Evolutionary conservation across 148 eudicot genomes (phyloP).

Genomic region (Vaccinium vitisidaea): DNA sequence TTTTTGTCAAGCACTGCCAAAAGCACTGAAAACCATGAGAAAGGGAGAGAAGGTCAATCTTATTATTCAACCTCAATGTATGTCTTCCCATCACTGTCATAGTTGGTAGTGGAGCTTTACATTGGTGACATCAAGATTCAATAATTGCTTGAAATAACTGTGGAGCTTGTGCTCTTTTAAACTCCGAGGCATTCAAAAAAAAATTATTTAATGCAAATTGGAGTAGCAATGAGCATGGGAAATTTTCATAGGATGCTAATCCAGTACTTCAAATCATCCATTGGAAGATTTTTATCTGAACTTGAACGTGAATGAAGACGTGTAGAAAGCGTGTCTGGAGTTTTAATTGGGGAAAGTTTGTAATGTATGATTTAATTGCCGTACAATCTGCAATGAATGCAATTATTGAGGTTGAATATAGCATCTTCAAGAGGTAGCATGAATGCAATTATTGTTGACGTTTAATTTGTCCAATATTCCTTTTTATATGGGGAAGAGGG

Average conservation of each 20-base stretch:
- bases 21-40: conserved; percentile 62
- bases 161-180: conserved; percentile 1
- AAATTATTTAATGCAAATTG: neutral
- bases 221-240: neutral
- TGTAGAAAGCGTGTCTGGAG: neutral
- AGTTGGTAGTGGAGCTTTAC: neutral
- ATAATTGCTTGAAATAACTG: conserved; percentile 2
- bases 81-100: conserved; percentile 16
- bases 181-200: neutral
- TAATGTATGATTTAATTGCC: neutral
- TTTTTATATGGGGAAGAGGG: neutral
- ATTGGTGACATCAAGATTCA: neutral
- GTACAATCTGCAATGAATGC: neutral
- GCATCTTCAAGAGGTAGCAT: neutral
- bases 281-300: neutral
- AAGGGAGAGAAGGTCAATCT: conserved; percentile 60
- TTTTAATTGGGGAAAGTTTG: neutral
- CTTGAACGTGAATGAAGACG: neutral
- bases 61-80: conserved; percentile 53
- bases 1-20: conserved; percentile 50
- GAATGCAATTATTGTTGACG: neutral
- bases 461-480: neutral
- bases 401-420: neutral
- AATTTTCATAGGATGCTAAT: neutral
- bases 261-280: neutral